Evolutionary conservation across 2,329 filamentous ascomycete genomes (phyloP).

Genomic region (Exophiala aquamarina): DNA sequence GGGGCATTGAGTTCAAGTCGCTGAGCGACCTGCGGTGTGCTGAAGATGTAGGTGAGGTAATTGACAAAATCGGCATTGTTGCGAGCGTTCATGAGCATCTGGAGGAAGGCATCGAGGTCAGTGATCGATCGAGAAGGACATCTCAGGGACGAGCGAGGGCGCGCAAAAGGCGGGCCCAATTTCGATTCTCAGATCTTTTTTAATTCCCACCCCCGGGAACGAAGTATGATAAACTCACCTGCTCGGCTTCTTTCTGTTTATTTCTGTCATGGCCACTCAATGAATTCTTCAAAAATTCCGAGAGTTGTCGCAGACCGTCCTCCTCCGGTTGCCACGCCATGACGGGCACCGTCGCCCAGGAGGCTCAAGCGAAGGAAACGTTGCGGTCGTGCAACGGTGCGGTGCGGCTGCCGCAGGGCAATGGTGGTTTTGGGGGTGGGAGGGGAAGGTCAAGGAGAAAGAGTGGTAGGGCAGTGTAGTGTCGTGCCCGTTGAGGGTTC

Average conservation of each 20-base stretch:
- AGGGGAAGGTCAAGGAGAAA: too few relatives aligned
- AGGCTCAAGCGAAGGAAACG: constrained; percentile 5
- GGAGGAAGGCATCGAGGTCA: constrained; percentile 4
- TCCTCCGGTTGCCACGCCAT: constrained; percentile 94
- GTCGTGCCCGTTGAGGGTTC: too few relatives aligned
- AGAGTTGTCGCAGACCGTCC: constrained; percentile 85
- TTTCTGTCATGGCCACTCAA: constrained; percentile 77
- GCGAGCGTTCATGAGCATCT: constrained; percentile 94
- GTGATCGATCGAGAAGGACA: too few relatives aligned
- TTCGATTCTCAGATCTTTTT: constrained; percentile 5
- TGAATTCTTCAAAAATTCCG: constrained; percentile 86
- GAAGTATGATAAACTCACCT: constrained; percentile 57
- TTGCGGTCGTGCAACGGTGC: too few relatives aligned
- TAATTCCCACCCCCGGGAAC: constrained; percentile 1
- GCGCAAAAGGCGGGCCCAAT: too few relatives aligned
- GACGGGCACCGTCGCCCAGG: constrained; percentile 31
- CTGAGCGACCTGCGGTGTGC: constrained; percentile 62
- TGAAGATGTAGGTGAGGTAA: constrained; percentile 90
- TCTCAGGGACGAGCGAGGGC: too few relatives aligned
- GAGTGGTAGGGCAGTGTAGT: too few relatives aligned
- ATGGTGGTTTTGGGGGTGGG: too few relatives aligned
- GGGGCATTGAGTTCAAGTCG: constrained; percentile 55
- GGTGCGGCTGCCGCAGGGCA: too few relatives aligned
- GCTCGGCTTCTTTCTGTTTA: constrained; percentile 85
- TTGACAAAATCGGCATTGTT: constrained; percentile 92